Percentiles rank a stretch among this genome's conserved stretches.
Conservation (phyloP, 2,329 filamentous ascomycete species). For the Fusarium sambucinum region DNA sequence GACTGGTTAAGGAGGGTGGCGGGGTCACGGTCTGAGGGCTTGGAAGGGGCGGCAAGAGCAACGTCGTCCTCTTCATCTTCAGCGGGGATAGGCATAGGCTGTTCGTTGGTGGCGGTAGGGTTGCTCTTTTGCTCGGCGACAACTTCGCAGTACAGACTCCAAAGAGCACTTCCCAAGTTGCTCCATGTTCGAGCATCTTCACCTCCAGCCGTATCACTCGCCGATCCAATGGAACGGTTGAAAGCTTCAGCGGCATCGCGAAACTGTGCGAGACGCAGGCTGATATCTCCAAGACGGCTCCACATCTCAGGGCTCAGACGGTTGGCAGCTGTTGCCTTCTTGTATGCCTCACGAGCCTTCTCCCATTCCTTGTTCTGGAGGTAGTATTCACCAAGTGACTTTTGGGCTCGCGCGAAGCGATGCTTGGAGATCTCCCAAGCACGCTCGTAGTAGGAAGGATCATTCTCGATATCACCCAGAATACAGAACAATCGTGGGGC, state of each 20-base stretch:
- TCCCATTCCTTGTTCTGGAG: constrained; percentile 73
- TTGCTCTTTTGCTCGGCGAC: constrained; percentile 55
- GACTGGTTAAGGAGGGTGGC: constrained; percentile 77
- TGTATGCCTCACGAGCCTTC: constrained; percentile 82
- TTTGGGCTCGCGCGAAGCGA: constrained; percentile 87
- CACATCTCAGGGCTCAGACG: constrained; percentile 85
- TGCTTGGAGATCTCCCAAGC: constrained; percentile 88
- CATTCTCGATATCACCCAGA: constrained; percentile 85
- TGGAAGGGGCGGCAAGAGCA: constrained; percentile 37
- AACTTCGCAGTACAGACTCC: constrained; percentile 73
- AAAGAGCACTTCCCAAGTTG: constrained; percentile 88
- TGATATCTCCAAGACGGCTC: constrained; percentile 91
- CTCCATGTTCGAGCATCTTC: constrained; percentile 94
- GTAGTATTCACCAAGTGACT: constrained; percentile 84
- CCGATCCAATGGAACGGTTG: constrained; percentile 78
- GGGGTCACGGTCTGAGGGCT: constrained; percentile 58
- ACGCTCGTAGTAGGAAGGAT: constrained; percentile 80
- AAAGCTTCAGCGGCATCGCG: constrained; percentile 86
- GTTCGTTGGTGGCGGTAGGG: constrained; percentile 40
- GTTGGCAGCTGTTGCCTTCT: constrained; percentile 81
- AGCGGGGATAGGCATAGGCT: constrained; percentile 30
- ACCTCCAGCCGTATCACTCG: constrained; percentile 75
- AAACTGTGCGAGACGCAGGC: constrained; percentile 81
- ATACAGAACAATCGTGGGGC: constrained; percentile 93
- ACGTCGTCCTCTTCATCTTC: constrained; percentile 51